Conservation (phyloP, 2,329 filamentous ascomycete species). For the Chrysoporthe austroafricana region DNA sequence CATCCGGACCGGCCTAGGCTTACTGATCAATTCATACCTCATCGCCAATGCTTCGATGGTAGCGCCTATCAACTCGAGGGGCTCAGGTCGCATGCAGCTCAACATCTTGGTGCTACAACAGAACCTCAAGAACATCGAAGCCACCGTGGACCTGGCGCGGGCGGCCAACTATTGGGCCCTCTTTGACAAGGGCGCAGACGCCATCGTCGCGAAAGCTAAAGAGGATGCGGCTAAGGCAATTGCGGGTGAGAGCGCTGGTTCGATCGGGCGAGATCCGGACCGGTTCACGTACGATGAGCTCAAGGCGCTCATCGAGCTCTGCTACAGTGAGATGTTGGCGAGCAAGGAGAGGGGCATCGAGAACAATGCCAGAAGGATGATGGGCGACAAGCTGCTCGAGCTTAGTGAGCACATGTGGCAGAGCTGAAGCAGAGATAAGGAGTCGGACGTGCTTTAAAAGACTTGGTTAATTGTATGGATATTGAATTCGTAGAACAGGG, state of each 20-base stretch:
- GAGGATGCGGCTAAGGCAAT: conserved; percentile 44
- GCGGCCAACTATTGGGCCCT: conserved; percentile 71
- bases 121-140: conserved; percentile 91
- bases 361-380: conserved; percentile 67
- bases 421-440: conserved; percentile 38
- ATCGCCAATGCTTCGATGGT: conserved; percentile 73
- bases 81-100: conserved; percentile 85
- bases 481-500: conserved; percentile 1
- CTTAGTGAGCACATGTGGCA: conserved; percentile 77
- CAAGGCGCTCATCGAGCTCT: conserved; percentile 67
- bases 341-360: conserved; percentile 71
- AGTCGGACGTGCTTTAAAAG: not conserved
- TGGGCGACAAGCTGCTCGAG: conserved; percentile 71
- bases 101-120: conserved; percentile 96
- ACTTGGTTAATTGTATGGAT: not conserved
- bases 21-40: conserved; percentile 79
- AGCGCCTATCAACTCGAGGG: conserved; percentile 81
- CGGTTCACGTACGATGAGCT: conserved; percentile 68
- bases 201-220: conserved; percentile 65
- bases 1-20: conserved; percentile 74
- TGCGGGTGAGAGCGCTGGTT: conserved; percentile 37
- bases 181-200: conserved; percentile 67
- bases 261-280: conserved; percentile 40
- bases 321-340: conserved; percentile 68
- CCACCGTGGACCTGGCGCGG: conserved; percentile 64